Evolutionary conservation across 352 stramenopile genomes (phyloP), one percentile per base, ranked within the genome.

Genomic region (Globisporangium barbulae): DNA sequence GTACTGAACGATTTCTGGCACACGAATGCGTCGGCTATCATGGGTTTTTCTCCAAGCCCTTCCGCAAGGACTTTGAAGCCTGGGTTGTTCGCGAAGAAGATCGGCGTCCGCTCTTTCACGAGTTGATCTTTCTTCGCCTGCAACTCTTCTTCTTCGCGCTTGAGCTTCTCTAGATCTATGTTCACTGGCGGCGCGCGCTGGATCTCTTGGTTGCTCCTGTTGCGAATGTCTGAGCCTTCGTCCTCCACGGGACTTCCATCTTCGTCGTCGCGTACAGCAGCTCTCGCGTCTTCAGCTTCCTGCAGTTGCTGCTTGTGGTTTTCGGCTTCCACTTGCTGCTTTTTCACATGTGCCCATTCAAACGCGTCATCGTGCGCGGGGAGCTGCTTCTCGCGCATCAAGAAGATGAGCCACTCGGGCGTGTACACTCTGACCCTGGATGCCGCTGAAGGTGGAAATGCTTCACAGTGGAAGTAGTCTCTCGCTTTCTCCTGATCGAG

Each of bases 71-170:
- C 67, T 30, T 71, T 58, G 56, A 94, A 91, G 4, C 67, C 71
- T 22, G 82, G 83, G 31, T 94, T 94, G 59, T 88, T 87, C 62
- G 79, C 72, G 65, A 88, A 89, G 52, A 94, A 94, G 50, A 90
- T 81, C 9, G 71, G 64, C 19, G 65, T 83, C 5, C 81, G 79
- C 33, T 90, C 77, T 41, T 77, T 73, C 42, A 91, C 80, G 21
- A 90, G 61, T 50, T 78, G 75, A 5, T 68, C 54, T 37, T 90
- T 91, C 53, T 83, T 76, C 9, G 69, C 58, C 37, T 79, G 67
- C 31, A 92, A 33, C 25, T 78, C 69, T 22, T 66, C 62, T 73
- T 89, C 73, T 39, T 88, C 68, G n/a, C 71, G 61, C 1, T 62
- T 57, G 33, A 86, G 42, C 17, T 72, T 74, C 35, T 81, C 67